These are phyloP conservation scores for Cadophora malorum DNA, from an alignment of 2,329 filamentous ascomycete genomes.

Conservation along the genomic window DNA sequence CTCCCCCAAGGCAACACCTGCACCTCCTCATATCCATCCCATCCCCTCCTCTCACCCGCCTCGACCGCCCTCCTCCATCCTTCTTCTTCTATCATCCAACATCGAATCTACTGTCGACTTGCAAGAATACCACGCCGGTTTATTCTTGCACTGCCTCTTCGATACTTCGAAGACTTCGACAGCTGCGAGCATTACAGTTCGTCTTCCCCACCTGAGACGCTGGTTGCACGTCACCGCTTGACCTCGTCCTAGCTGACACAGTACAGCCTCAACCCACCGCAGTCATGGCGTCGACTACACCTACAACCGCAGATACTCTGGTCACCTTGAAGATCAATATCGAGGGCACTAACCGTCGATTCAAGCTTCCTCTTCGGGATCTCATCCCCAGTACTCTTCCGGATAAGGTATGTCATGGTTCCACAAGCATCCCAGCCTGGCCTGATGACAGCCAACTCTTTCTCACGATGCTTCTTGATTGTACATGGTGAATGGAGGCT, in stretches of 20 bases:
- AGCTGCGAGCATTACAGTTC: slow-evolving; percentile 30
- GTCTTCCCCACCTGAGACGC: slow-evolving; percentile 33
- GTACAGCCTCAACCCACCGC: slow-evolving; percentile 32
- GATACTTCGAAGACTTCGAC: slow-evolving; percentile 22
- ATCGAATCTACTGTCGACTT: background rate
- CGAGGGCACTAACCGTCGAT: slow-evolving; percentile 77
- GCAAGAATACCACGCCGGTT: slow-evolving; percentile 24
- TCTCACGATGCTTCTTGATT: slow-evolving; percentile 15
- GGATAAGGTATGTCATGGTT: slow-evolving; percentile 71
- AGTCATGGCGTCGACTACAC: slow-evolving; percentile 43
- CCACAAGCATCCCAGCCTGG: slow-evolving; percentile 29
- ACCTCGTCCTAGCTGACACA: slow-evolving; percentile 37
- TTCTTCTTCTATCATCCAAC: slow-evolving; percentile 11
- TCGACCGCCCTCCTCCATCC: slow-evolving; percentile 27
- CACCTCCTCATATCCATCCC: slow-evolving; percentile 23
- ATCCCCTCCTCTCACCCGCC: slow-evolving; percentile 26
- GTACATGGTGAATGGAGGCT: slow-evolving; percentile 27
- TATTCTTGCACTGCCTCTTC: slow-evolving; percentile 21
- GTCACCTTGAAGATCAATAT: slow-evolving; percentile 87
- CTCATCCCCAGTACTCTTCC: slow-evolving; percentile 77
- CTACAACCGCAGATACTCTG: slow-evolving; percentile 65
- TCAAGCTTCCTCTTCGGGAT: slow-evolving; percentile 89
- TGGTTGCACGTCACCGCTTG: slow-evolving; percentile 40
- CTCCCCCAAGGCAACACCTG: slow-evolving; percentile 26
- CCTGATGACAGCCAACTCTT: slow-evolving; percentile 11